Conservation (phyloP, 2,329 filamentous ascomycete genomes). For the Salinomyces thailandicus region DNA sequence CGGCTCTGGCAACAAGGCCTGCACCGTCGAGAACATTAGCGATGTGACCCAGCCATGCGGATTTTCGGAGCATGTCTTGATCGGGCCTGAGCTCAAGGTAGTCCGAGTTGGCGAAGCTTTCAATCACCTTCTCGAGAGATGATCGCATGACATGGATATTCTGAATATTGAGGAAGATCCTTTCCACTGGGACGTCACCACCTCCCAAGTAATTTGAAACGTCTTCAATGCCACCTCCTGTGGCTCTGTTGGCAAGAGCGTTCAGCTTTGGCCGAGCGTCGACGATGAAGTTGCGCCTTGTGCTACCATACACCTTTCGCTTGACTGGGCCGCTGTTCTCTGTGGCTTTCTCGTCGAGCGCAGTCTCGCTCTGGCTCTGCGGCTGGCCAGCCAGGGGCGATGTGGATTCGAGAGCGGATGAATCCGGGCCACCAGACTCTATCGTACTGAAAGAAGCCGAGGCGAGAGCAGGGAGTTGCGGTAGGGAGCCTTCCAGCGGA, state of each 20-base stretch:
- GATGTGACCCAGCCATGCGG: conserved; percentile 87
- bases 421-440: not conserved
- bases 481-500: conserved; percentile 8
- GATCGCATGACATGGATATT: conserved; percentile 98
- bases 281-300: conserved; percentile 88
- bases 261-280: conserved; percentile 92
- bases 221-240: conserved; percentile 89
- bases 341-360: conserved; percentile 9
- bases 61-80: conserved; percentile 68
- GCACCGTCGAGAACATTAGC: conserved; percentile 73
- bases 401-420: conserved; percentile 1
- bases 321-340: conserved; percentile 9
- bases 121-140: conserved; percentile 77
- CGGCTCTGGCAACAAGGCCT: conserved; percentile 70
- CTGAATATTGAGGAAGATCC: conserved; percentile 88
- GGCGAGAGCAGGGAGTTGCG: conserved; percentile 2
- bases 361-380: conserved; percentile 11
- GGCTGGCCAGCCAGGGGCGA: conserved; percentile 3
- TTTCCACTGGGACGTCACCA: conserved; percentile 41
- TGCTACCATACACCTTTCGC: conserved; percentile 65
- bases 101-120: conserved; percentile 86
- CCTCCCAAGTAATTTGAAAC: conserved; percentile 96
- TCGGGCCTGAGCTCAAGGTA: conserved; percentile 73
- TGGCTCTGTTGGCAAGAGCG: conserved; percentile 85
- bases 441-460: conserved; percentile 1